Evolutionary conservation across 2,329 filamentous ascomycete species (phyloP), one percentile per base, ranked within the genome.

Genomic region (Neonectria sp.): DNA sequence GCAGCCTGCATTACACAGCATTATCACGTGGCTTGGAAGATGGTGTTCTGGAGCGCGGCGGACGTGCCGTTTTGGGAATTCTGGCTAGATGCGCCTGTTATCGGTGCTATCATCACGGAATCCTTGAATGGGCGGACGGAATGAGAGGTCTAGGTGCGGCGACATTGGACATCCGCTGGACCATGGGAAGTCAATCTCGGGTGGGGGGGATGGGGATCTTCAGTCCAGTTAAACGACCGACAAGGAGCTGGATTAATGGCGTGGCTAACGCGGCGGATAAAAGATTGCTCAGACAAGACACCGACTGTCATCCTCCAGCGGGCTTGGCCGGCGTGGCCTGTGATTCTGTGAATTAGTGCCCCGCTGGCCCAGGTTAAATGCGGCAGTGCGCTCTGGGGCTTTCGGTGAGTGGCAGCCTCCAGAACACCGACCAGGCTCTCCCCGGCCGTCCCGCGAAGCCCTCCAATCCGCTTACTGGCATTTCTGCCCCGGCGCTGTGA

Each of bases 401-500:
- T 46, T 66, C 58, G 53, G 58, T 55, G 52, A 66, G 58, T 53
- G 63, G 57, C 57, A 61, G 33, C 33, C 33, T 45, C 35, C 29
- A 48, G 43, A 37, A 48, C 49, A 40, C 21, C 21, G 53, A 58
- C 63, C 48, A 57, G 58, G 58, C 57, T 43, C 24, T 55, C 51
- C 56, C 56, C 43, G 52, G 51, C 65, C 55, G 68, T 60, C 51
- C 64, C 55, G 46, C 62, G 45, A 57, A 57, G 31, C 37, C 53
- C n/a, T 61, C 53, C 35, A 63, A 69, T 51, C 25, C 33, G 63
- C 48, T 55, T 45, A 11, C 43, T 68, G 60, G 40, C 55, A 55
- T 45, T 29, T 21, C 52, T 52, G 21, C 45, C 37, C 45, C 33
- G 35, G 61, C 55, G 33, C 65, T 75, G 69, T 72, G 67, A 58